Percentiles rank a stretch among this genome's conserved stretches.
phyloP scores from a whole-genome alignment of 225 moss, liverwort and hornwort species.

The Bryoerythrophyllum caledonicum region DNA sequence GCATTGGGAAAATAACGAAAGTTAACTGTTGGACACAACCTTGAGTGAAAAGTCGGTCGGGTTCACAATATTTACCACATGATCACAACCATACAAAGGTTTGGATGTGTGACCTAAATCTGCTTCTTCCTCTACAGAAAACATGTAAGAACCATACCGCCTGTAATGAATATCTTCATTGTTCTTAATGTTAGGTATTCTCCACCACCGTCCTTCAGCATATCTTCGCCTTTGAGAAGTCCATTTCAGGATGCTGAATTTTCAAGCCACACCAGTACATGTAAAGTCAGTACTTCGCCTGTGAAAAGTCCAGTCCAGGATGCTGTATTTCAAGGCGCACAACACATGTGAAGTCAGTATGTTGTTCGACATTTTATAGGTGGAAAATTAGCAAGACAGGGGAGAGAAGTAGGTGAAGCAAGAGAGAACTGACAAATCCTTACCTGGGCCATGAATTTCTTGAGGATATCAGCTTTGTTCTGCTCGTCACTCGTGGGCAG shows the following conservation, averaged over 20 bases:
- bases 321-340: conserved; percentile 52
- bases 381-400: not conserved
- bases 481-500: conserved; percentile 93
- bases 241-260: conserved; percentile 92
- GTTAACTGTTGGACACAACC: not conserved
- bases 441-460: conserved; percentile 98
- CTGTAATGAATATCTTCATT: not conserved
- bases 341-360: conserved; percentile 4
- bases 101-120: not conserved
- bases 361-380: not conserved
- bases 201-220: not conserved
- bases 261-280: conserved; percentile 17
- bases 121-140: conserved; percentile 18
- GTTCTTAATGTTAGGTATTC: not conserved
- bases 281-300: conserved; percentile 70
- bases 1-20: not conserved
- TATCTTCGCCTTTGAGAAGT: conserved; percentile 89
- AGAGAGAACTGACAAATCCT: conserved; percentile 5
- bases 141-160: conserved; percentile 15
- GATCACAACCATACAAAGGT: conserved; percentile 11
- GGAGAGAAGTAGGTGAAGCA: not conserved
- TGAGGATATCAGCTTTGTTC: conserved; percentile 86
- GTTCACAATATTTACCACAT: conserved; percentile 3
- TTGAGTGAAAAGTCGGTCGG: not conserved
- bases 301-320: conserved; percentile 97